Evolutionary conservation across 805 yeast species (phyloP), one percentile per base, ranked within the genome.

Genomic region (Myxozyma lipomycoides): DNA sequence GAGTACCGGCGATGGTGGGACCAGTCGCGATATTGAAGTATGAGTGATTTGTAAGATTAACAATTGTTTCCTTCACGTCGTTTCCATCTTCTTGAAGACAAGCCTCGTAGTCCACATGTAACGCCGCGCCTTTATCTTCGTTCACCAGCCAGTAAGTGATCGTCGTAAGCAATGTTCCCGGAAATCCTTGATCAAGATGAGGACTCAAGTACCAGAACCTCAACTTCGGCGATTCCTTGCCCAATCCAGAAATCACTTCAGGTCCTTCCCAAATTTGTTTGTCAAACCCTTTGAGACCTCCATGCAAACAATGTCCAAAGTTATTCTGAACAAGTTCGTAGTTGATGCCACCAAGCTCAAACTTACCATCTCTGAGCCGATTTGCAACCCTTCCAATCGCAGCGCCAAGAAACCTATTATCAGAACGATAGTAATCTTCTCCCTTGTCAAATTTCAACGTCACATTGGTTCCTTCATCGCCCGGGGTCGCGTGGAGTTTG

Each of bases 331-430:
- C 70, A 48, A 81, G 64, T 19, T 68, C 61, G 60, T 71, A 75
- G 10, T 64, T 61, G 45, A 67, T 62, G 4, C 76, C 79, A 30
- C 70, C 68, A 21, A 80, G 52, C 12, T 55, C 46, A 54, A 78
- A 71, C 45, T 62, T 55, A 26, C 79, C 83, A 39, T 69, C 68
- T 38, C 64, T 62, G 45, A 82, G 75, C 51, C 87, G 72, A 64
- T 82, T 83, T 45, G 86, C 86, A 52, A 72, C 76, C 40, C 87
- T 72, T 25, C 88, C 88, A 36, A 81, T 74, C 18, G 83, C 77
- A 24, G 85, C 79, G 34, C 86, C 86, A 49, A 81, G 72, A 62
- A 70, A 79, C 17, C 81, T 79, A 60, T 77, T 74, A 26, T 70
- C 62, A n/a, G 63, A 53, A 19, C 60, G 59, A 37, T 30, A 40